Percentiles rank a stretch among this genome's conserved stretches.
phyloP scores from a whole-genome alignment of 2,329 filamentous ascomycete genomes.

The Calonectria ilicicola region DNA sequence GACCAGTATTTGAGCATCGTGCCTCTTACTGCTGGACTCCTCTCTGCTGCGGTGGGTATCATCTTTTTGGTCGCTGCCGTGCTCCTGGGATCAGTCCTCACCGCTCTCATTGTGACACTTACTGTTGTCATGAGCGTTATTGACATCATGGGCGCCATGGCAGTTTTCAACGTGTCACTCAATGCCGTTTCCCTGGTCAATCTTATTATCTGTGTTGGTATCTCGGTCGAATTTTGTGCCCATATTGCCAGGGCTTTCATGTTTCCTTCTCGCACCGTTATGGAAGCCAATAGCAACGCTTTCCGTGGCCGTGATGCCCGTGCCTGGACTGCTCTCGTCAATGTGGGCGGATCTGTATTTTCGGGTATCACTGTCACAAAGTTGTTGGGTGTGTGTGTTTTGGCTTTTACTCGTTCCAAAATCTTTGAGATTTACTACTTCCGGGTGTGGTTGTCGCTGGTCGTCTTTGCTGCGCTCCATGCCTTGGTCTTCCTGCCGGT shows the following conservation, averaged over 20 bases:
- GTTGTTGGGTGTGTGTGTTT: slow-evolving; percentile 87
- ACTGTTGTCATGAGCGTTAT: slow-evolving; percentile 95
- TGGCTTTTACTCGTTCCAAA: slow-evolving; percentile 96
- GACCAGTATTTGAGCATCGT: slow-evolving; percentile 95
- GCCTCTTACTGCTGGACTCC: slow-evolving; percentile 79
- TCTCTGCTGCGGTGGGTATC: slow-evolving; percentile 85
- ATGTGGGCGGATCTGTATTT: slow-evolving; percentile 94
- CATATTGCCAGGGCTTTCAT: slow-evolving; percentile 97
- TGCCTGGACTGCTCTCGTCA: slow-evolving; percentile 92
- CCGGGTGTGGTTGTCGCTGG: slow-evolving; percentile 92
- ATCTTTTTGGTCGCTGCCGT: slow-evolving; percentile 85
- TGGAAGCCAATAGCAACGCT: slow-evolving; percentile 80
- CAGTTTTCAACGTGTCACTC: slow-evolving; percentile 85
- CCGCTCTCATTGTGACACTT: slow-evolving; percentile 83
- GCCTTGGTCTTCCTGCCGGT: slow-evolving; percentile 94
- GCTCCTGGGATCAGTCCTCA: slow-evolving; percentile 86
- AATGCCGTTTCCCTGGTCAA: slow-evolving; percentile 98
- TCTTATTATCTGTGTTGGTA: slow-evolving; percentile 95
- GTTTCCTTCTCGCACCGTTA: slow-evolving; percentile 85
- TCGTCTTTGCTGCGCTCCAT: slow-evolving; percentile 89
- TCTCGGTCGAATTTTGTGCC: slow-evolving; percentile 96
- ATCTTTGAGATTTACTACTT: slow-evolving; percentile 99
- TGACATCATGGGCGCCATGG: slow-evolving; percentile 97
- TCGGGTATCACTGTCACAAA: slow-evolving; percentile 98
- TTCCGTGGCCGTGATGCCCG: slow-evolving; percentile 87